Evolutionary conservation across 305 asterid genomes (phyloP), one percentile per base, ranked within the genome.

Genomic region (Ajuga reptans): DNA sequence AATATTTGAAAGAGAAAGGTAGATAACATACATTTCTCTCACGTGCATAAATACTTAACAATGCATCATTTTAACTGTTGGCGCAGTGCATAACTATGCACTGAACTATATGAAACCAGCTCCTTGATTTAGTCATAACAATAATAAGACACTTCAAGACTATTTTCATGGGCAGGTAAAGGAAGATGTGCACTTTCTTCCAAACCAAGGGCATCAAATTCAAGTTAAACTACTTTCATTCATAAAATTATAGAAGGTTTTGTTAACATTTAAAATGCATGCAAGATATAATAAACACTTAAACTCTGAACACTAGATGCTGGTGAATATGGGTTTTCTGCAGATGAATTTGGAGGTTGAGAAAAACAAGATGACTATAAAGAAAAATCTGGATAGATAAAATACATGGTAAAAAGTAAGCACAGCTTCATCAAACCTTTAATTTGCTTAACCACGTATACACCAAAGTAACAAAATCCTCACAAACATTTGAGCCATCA

Each of bases 381-480:
- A 33, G 34, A n/a, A 7, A 53, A 54, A 41, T 43, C 59, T 67
- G n/a, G n/a, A n/a, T n/a, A n/a, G n/a, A n/a, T n/a, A 47, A 49
- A 27, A 33, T 33, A 66, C 51, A 76, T 27, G 24, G 67, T 45
- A 39, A 61, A 64, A 2, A 64, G 77, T 34, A 15, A 21, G 29
- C 76, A 55, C 64, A 76, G 64, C 7, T 34, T 49, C 58, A 71
- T 9, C 69, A 55, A 67, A 92, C 98, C 98, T 92, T 89, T 66
- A 92, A 75, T 76, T 89, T 89, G 70, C 81, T 76, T 62, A 92
- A 78, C 96, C 96, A 89, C 29, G 82, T 47, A 60, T 90, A 92
- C 49, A 77, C 96, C 77, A 78, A 78, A 76, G 84, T 77, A 75
- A 92, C 88, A 67, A 92, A 92, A 82, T 92, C 97, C 68, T 85